These are phyloP conservation scores for Pleurotus eryngii DNA, from an alignment of 768 basidiomycete genomes.

Conservation along the genomic window DNA sequence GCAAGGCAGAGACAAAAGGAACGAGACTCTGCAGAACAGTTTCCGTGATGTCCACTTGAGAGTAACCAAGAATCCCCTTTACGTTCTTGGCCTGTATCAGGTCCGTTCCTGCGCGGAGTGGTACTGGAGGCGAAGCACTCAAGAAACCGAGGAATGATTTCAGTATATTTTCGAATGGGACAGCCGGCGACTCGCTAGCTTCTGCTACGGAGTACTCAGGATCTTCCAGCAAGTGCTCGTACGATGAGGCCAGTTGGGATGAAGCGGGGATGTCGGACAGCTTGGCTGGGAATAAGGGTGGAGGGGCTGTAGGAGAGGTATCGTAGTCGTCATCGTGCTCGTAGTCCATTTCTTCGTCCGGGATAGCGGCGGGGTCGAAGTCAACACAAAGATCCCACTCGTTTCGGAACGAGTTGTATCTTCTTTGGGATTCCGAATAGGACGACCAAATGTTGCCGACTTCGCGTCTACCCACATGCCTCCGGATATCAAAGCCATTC, in stretches of 20 bases:
- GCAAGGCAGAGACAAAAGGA: not conserved
- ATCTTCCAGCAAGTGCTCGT: too few relatives aligned
- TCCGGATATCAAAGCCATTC: constrained; percentile 17
- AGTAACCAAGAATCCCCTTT: not conserved
- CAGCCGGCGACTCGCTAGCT: too few relatives aligned
- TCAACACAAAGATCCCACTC: constrained; percentile 20
- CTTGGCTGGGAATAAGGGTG: too few relatives aligned
- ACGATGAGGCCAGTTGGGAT: too few relatives aligned
- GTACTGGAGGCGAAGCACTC: too few relatives aligned
- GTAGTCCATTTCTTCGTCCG: constrained; percentile 7
- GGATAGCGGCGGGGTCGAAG: constrained; percentile 9
- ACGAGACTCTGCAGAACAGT: not conserved
- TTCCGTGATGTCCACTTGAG: not conserved
- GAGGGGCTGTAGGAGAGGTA: not conserved
- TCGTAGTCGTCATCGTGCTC: not conserved
- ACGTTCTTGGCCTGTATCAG: too few relatives aligned
- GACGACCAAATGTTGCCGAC: constrained; percentile 13
- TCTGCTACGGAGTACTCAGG: too few relatives aligned
- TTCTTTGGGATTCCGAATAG: constrained; percentile 10
- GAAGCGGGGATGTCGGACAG: too few relatives aligned
- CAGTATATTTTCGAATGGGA: too few relatives aligned
- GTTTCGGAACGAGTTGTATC: constrained; percentile 16
- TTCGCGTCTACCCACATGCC: constrained; percentile 8
- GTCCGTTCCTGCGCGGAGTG: too few relatives aligned
- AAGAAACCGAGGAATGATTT: too few relatives aligned